Evolutionary conservation across 2,329 filamentous ascomycete species (phyloP).

Genomic region (Sporothrix variecibatus): DNA sequence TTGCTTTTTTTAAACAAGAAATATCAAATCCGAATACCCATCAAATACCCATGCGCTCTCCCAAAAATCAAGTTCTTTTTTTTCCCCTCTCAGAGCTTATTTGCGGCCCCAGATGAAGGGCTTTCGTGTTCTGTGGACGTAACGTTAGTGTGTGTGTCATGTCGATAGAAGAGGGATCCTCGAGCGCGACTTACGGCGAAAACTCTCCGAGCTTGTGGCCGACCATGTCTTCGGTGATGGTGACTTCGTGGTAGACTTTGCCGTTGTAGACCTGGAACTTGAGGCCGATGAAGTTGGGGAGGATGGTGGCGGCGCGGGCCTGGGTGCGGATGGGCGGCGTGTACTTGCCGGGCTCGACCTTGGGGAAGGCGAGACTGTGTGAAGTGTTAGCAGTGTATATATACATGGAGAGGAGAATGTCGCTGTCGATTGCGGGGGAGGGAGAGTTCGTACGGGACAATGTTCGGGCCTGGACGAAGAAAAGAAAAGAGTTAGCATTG

Average conservation of each 20-base stretch:
- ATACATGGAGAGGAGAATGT: neutral
- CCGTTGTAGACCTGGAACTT: constrained; percentile 92
- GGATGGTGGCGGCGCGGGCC: constrained; percentile 82
- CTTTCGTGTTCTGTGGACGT: constrained; percentile 58
- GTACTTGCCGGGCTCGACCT: constrained; percentile 61
- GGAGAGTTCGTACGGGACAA: constrained; percentile 52
- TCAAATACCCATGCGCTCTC: neutral
- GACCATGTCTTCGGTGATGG: constrained; percentile 93
- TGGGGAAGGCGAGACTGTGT: constrained; percentile 63
- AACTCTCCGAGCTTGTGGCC: constrained; percentile 95
- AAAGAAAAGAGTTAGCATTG: constrained; percentile 31
- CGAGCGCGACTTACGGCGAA: constrained; percentile 79
- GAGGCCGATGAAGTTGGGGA: constrained; percentile 88
- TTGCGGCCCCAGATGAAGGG: constrained; percentile 52
- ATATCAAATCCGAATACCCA: neutral
- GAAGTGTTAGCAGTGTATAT: neutral
- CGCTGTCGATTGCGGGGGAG: neutral
- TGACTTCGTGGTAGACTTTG: constrained; percentile 79
- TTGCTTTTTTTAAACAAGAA: neutral
- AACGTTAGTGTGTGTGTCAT: too few relatives aligned
- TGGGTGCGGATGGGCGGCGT: constrained; percentile 78
- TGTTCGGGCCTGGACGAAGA: constrained; percentile 48
- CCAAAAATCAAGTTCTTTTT: neutral
- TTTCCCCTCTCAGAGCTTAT: neutral
- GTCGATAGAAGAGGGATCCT: too few relatives aligned